Percentiles rank a stretch among this genome's conserved stretches.
Evolutionary conservation across 164 flowering plant species (phyloP).

Genomic region (Akebia trifoliata): DNA sequence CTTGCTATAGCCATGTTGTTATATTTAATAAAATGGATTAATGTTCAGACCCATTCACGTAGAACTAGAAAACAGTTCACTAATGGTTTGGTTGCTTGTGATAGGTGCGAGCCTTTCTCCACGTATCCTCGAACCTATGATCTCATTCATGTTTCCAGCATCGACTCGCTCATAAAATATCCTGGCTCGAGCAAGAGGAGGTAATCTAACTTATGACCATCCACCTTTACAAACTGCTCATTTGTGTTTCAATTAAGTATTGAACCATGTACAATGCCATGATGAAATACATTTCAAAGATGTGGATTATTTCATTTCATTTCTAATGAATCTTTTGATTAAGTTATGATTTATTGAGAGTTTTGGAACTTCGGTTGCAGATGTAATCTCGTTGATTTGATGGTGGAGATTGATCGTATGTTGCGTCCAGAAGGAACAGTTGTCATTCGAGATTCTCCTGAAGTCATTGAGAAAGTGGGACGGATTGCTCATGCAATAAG

Average conservation of each 20-base stretch:
- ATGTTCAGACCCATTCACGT: neutral
- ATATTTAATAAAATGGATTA: neutral
- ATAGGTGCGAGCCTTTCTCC: slow-evolving; percentile 98
- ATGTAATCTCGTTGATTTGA: slow-evolving; percentile 84
- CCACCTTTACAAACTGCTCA: neutral
- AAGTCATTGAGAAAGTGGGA: slow-evolving; percentile 61
- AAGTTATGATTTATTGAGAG: neutral
- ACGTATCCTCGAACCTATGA: slow-evolving; percentile 95
- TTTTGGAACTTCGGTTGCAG: slow-evolving; percentile 30
- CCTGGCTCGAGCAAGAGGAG: slow-evolving; percentile 57
- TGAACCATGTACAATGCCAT: too few species aligned
- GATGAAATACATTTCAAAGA: too few species aligned
- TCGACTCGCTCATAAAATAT: slow-evolving; percentile 64
- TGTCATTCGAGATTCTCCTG: slow-evolving; percentile 71
- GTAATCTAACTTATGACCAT: slow-evolving; percentile 34
- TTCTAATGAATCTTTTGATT: too few species aligned
- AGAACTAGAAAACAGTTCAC: slow-evolving; percentile 1
- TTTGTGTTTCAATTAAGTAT: neutral
- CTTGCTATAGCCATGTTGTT: neutral
- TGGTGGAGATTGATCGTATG: slow-evolving; percentile 89
- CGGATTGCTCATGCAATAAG: slow-evolving; percentile 64
- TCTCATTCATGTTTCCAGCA: slow-evolving; percentile 64
- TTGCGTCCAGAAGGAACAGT: slow-evolving; percentile 91
- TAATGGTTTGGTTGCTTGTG: slow-evolving; percentile 15
- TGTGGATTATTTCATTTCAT: too few species aligned